Evolutionary conservation across 768 basidiomycete species (phyloP).

Genomic region (Termitomyces sp.): DNA sequence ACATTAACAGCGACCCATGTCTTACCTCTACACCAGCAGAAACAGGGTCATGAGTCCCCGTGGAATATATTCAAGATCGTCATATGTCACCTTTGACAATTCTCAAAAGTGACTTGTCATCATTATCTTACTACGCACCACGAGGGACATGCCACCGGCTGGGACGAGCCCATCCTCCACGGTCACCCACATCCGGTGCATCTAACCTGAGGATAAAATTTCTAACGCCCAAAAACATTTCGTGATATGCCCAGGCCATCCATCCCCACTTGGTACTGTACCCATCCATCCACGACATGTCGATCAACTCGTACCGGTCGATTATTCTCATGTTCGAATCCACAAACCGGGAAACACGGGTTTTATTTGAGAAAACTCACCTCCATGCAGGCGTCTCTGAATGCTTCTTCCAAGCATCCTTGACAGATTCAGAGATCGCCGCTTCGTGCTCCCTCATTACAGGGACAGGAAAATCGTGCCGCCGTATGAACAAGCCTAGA

Average conservation of each 20-base stretch:
- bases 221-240: background rate
- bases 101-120: background rate
- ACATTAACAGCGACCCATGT: background rate
- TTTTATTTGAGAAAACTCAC: background rate
- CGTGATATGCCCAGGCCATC: background rate
- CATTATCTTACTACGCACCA: no score
- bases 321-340: background rate
- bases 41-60: background rate
- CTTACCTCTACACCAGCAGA: background rate
- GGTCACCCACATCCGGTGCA: background rate
- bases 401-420: background rate
- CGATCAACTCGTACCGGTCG: background rate
- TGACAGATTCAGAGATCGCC: background rate
- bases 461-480: background rate
- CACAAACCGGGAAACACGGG: background rate
- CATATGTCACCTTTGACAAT: background rate
- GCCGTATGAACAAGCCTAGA: background rate
- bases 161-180: background rate
- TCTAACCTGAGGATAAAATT: background rate
- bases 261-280: background rate
- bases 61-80: background rate
- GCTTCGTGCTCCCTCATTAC: background rate
- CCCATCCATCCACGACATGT: background rate
- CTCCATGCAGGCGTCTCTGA: background rate
- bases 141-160: background rate